phyloP scores from a whole-genome alignment of 2,329 filamentous ascomycete species.

The Fusarium virguliforme region DNA sequence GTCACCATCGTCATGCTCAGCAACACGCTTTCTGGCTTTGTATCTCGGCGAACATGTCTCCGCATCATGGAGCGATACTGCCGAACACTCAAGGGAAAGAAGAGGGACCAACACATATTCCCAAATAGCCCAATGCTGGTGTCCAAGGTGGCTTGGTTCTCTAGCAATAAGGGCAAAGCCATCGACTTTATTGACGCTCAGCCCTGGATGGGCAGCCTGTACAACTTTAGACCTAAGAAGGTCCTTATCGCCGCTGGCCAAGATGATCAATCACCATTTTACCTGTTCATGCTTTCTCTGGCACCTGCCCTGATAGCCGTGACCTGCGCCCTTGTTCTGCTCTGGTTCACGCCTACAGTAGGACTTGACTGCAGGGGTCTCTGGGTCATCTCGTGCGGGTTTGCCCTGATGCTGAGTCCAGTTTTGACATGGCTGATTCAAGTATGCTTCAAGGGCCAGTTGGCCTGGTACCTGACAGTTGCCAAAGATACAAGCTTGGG shows the following conservation, averaged over 20 bases:
- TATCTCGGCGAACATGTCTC: conserved; percentile 17
- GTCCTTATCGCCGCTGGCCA: background rate
- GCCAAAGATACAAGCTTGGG: conserved; percentile 8
- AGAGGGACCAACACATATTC: conserved; percentile 14
- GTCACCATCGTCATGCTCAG: conserved; percentile 27
- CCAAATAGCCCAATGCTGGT: conserved; percentile 8
- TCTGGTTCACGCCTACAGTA: conserved; percentile 13
- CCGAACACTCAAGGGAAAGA: conserved; percentile 19
- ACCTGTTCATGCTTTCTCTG: background rate
- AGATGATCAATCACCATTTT: background rate
- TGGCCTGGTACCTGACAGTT: conserved; percentile 18
- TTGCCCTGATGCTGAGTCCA: conserved; percentile 15
- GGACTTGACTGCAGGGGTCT: conserved; percentile 9
- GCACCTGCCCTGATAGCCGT: conserved; percentile 5
- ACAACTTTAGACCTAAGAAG: conserved; percentile 17
- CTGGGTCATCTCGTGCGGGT: conserved; percentile 5
- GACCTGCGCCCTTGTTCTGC: background rate
- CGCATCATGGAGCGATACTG: conserved; percentile 21
- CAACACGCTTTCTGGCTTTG: conserved; percentile 27
- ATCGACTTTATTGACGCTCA: conserved; percentile 20
- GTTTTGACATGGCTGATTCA: conserved; percentile 15
- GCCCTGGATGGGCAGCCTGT: conserved; percentile 22
- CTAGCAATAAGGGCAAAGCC: background rate
- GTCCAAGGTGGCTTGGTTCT: background rate
- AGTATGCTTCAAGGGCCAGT: conserved; percentile 1